phyloP scores from a whole-genome alignment of 2,329 filamentous ascomycete species.

The Aaosphaeria pasadenensis region DNA sequence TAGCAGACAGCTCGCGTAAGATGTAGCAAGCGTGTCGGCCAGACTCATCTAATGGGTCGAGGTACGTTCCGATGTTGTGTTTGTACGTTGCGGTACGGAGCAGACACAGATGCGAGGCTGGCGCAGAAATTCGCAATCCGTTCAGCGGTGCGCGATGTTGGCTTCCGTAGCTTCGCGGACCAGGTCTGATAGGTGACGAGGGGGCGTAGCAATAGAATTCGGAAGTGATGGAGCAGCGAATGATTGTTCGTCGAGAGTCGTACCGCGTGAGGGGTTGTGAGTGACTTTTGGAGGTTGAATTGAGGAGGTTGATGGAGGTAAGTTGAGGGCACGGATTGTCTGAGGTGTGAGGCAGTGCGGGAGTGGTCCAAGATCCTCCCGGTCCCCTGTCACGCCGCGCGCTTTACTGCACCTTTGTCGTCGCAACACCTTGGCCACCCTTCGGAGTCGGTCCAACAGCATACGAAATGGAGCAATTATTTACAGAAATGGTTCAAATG shows the following conservation, averaged over 20 bases:
- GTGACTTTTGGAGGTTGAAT: neutral
- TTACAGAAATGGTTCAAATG: no score
- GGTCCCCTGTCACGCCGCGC: no score
- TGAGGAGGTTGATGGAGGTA: neutral
- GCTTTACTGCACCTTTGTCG: no score
- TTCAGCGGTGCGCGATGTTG: constrained; percentile 8
- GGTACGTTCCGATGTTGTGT: constrained; percentile 4
- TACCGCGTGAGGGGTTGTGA: neutral
- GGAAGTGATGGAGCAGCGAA: neutral
- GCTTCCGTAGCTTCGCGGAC: constrained; percentile 17
- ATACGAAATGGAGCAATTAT: no score
- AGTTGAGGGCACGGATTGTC: neutral
- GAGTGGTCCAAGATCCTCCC: neutral
- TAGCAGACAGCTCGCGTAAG: constrained; percentile 19
- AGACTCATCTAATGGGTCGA: constrained; percentile 19
- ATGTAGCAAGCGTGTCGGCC: constrained; percentile 11
- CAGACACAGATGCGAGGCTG: neutral
- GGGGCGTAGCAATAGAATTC: neutral
- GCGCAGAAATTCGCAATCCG: neutral
- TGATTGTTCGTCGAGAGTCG: neutral
- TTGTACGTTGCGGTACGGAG: constrained; percentile 2
- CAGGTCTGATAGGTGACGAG: constrained; percentile 8
- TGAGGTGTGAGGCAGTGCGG: neutral
- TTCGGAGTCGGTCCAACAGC: no score
- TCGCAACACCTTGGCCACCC: no score